Base-by-base conservation (phyloP, 2,329 filamentous ascomycete species). In the Mollisia scopiformis region DNA sequence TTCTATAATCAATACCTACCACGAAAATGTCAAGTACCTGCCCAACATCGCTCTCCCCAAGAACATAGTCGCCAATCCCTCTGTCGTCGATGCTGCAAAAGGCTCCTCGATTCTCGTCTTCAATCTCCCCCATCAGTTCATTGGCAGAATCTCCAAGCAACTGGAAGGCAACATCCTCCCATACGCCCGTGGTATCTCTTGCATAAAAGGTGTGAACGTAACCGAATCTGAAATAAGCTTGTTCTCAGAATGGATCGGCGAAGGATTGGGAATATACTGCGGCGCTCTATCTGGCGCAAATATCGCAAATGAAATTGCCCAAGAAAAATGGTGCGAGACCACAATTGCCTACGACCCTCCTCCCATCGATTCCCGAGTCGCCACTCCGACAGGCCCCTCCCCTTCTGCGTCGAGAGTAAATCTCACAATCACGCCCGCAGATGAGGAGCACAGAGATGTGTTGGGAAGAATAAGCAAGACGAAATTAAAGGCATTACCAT, bases 21-120 rank as follows among this genome's bases (percentile, higher is more conserved):
- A 98, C 79, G 95, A 99, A 81, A 99, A 99, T 77, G 84, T 97
- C 80, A 99, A 98, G 79, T 99, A 99, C 79, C 89, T 99, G 10
- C 92, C 94, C n/a, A 87, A 87, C 70, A 91, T 99, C 73, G 80
- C 84, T 31, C 85, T 99, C 1, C 95, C 95, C 3, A 72, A 81
- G 63, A 99, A 99, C 75, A 80, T 97, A 59, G 77, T 93, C 69
- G 93, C 93, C 69, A 95, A 95, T 75, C 89, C 93, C 19, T 91
- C 91, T 28, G 81, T 96, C 58, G 80, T 85, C 64, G 91, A 93
- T 63, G 86, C 95, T 19, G 94, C 95, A 73, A 87, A 88, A 72
- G 87, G 90, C 76, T 90, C 93, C 27, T 91, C 92, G 27, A 91
- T 99, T 65, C 86, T 99, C 65, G 84, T 99, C 74, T 99, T 99